Conservation (phyloP, 1,139 yeast genomes). For the Lodderomyces margitis region DNA sequence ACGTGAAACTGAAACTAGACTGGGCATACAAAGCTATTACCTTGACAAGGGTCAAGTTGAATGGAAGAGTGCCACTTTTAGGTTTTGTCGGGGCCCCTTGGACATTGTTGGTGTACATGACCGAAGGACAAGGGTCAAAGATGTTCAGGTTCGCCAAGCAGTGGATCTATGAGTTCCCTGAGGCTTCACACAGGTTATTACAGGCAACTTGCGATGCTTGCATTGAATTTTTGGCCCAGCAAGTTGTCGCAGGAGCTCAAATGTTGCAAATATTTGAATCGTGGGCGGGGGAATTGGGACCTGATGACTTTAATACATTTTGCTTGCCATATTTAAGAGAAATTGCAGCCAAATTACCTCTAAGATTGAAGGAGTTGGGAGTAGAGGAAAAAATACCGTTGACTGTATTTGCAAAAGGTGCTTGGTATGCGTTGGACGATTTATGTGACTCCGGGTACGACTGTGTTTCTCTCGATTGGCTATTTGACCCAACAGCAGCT, state of each 20-base stretch:
- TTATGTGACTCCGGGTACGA: constrained; percentile 85
- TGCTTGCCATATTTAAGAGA: constrained; percentile 84
- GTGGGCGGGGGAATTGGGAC: constrained; percentile 97
- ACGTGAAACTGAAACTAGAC: constrained; percentile 72
- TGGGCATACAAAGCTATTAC: constrained; percentile 96
- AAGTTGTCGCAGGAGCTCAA: constrained; percentile 97
- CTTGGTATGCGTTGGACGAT: constrained; percentile 94
- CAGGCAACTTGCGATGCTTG: constrained; percentile 86
- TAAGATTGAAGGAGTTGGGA: constrained; percentile 69
- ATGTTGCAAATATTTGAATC: constrained; percentile 95
- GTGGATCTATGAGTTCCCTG: constrained; percentile 83
- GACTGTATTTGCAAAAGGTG: constrained; percentile 92
- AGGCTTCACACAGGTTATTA: constrained; percentile 66
- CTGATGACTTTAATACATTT: constrained; percentile 81
- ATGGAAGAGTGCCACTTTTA: constrained; percentile 88
- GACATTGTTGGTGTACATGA: constrained; percentile 95
- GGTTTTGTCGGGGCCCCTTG: constrained; percentile 99
- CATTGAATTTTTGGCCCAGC: constrained; percentile 87
- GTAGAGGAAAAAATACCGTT: constrained; percentile 73
- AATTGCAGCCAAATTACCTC: constrained; percentile 68
- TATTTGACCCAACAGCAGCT: constrained; percentile 82
- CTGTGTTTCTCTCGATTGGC: constrained; percentile 90
- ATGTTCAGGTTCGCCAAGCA: constrained; percentile 88
- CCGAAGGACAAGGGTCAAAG: constrained; percentile 96
- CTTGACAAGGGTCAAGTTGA: constrained; percentile 74